Evolutionary conservation across 495 filamentous ascomycete species (phyloP).

Genomic region (Neurospora sp.): DNA sequence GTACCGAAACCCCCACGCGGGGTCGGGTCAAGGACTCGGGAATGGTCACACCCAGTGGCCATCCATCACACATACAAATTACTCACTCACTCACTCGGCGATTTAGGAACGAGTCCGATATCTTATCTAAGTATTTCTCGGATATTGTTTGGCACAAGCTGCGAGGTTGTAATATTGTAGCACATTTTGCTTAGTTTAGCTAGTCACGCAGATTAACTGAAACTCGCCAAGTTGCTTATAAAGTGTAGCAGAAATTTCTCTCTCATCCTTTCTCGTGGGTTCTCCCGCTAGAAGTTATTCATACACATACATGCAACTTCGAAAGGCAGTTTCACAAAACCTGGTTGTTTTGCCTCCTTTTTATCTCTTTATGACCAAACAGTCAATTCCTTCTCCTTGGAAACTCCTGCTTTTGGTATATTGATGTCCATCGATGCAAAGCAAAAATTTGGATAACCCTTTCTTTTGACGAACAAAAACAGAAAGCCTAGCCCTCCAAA

Average conservation of each 20-base stretch:
- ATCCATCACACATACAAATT: not conserved
- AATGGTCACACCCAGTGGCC: not conserved
- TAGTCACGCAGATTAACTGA: not conserved
- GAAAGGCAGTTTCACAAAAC: not conserved
- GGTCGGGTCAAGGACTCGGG: not conserved
- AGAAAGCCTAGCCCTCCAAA: not conserved
- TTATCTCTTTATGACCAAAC: not conserved
- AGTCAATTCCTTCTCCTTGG: not conserved
- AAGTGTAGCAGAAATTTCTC: not conserved
- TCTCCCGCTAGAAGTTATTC: not conserved
- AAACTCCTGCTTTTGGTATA: not conserved
- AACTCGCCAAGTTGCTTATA: not conserved
- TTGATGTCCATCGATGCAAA: not conserved
- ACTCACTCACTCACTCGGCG: not conserved
- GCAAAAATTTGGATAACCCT: not conserved
- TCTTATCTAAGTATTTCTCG: not conserved
- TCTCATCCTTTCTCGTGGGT: not conserved
- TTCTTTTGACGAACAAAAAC: not conserved
- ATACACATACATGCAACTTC: not conserved
- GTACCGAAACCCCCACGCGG: not conserved
- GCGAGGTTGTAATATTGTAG: not conserved
- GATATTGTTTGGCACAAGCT: not conserved
- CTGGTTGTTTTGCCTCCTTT: not conserved
- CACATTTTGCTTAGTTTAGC: not conserved
- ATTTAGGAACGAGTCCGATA: not conserved